These are phyloP conservation scores for Nigrospora osmanthi DNA, from an alignment of 2,329 filamentous ascomycete species.

Conservation along the genomic window DNA sequence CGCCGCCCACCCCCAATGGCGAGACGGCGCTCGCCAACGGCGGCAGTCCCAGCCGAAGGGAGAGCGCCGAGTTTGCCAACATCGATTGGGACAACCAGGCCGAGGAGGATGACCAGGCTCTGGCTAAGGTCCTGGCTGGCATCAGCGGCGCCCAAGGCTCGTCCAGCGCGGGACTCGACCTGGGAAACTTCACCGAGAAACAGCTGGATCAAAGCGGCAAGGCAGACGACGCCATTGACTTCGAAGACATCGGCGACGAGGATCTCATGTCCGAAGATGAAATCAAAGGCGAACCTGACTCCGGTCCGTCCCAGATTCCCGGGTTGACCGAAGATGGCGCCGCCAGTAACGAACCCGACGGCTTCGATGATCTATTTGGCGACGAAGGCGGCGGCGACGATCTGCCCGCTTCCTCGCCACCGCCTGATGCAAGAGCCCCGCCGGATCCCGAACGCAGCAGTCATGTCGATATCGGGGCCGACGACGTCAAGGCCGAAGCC, in stretches of 20 bases:
- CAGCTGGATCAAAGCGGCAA: slow-evolving; percentile 65
- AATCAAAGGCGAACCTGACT: slow-evolving; percentile 15
- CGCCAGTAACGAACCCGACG: slow-evolving; percentile 46
- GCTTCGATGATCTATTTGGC: slow-evolving; percentile 67
- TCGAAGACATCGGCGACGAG: slow-evolving; percentile 83
- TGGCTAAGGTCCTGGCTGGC: slow-evolving; percentile 34
- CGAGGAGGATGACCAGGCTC: slow-evolving; percentile 23
- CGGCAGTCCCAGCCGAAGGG: slow-evolving; percentile 3
- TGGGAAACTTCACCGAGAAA: slow-evolving; percentile 30
- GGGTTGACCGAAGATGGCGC: slow-evolving; percentile 52
- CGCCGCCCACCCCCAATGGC: too few species aligned
- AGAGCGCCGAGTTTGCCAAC: slow-evolving; percentile 7
- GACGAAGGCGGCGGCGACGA: slow-evolving; percentile 41
- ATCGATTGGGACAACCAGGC: slow-evolving; percentile 21
- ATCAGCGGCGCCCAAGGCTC: slow-evolving; percentile 35
- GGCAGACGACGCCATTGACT: slow-evolving; percentile 87
- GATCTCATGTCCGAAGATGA: slow-evolving; percentile 76
- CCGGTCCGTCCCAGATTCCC: slow-evolving; percentile 36
- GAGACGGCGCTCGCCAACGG: neutral
- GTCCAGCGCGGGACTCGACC: slow-evolving; percentile 26
- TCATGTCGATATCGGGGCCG: too few species aligned
- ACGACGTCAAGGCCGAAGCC: neutral
- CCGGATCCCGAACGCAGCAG: neutral
- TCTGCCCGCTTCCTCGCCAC: slow-evolving; percentile 33
- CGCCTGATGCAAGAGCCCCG: slow-evolving; percentile 14